Conservation (phyloP, 768 basidiomycete species). For the Hirschioporus abietinus region DNA sequence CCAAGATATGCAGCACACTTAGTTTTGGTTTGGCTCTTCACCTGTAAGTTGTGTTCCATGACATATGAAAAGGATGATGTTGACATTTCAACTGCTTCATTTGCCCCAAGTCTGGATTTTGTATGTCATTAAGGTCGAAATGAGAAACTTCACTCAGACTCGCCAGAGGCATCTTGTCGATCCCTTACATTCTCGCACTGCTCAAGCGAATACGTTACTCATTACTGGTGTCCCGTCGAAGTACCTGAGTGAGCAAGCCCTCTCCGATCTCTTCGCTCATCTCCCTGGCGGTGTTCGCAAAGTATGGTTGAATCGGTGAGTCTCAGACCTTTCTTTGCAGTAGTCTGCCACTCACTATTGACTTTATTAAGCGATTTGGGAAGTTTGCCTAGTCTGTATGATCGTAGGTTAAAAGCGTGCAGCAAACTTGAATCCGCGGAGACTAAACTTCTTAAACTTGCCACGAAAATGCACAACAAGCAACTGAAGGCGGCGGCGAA, state of each 20-base stretch:
- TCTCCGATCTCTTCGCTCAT: slow-evolving; percentile 51
- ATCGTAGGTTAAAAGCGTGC: slow-evolving; percentile 40
- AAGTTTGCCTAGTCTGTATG: slow-evolving; percentile 37
- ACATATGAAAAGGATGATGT: neutral
- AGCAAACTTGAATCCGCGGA: slow-evolving; percentile 54
- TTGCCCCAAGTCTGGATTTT: slow-evolving; percentile 61
- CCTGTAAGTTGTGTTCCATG: slow-evolving; percentile 31
- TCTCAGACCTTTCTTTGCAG: slow-evolving; percentile 23
- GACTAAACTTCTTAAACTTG: slow-evolving; percentile 39
- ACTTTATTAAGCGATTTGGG: slow-evolving; percentile 6
- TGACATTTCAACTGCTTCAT: slow-evolving; percentile 7
- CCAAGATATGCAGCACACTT: slow-evolving; percentile 52
- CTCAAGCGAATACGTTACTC: slow-evolving; percentile 66
- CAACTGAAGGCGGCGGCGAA: slow-evolving; percentile 24
- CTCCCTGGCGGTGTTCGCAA: slow-evolving; percentile 65
- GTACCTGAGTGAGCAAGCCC: slow-evolving; percentile 40
- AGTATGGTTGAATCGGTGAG: slow-evolving; percentile 64
- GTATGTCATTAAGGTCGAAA: slow-evolving; percentile 53
- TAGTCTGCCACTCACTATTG: slow-evolving; percentile 1
- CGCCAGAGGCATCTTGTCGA: slow-evolving; percentile 56
- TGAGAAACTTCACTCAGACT: slow-evolving; percentile 50
- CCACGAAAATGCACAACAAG: slow-evolving; percentile 36
- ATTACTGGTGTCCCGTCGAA: slow-evolving; percentile 59
- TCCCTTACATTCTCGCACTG: slow-evolving; percentile 49
- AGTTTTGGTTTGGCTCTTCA: slow-evolving; percentile 43